These are phyloP conservation scores for Pulchroboletus neoregius DNA, from an alignment of 1,284 basidiomycete species.

Conservation along the genomic window DNA sequence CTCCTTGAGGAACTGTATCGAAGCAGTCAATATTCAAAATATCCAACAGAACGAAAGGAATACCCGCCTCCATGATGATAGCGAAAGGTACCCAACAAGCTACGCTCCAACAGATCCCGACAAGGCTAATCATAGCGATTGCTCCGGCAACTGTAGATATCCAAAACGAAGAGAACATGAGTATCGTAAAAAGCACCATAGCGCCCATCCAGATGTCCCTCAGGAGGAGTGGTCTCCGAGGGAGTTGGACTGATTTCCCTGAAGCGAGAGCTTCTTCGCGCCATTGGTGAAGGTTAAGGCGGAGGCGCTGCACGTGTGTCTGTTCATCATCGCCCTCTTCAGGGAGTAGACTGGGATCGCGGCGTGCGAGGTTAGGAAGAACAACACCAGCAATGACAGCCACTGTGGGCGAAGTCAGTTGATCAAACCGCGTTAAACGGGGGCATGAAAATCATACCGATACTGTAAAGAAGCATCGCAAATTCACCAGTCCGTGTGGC, in stretches of 20 bases:
- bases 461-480: constrained; percentile 87
- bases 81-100: constrained; percentile 91
- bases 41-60: not conserved
- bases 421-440: constrained; percentile 3
- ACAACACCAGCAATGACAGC: constrained; percentile 80
- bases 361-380: constrained; percentile 77
- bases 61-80: constrained; percentile 86
- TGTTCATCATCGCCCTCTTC: constrained; percentile 71
- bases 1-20: constrained; percentile 76
- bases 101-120: constrained; percentile 93
- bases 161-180: constrained; percentile 83
- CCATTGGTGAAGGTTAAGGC: constrained; percentile 74
- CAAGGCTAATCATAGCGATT: constrained; percentile 73
- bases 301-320: constrained; percentile 63
- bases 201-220: constrained; percentile 91
- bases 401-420: constrained; percentile 45
- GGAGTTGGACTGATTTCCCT: constrained; percentile 70
- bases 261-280: constrained; percentile 72
- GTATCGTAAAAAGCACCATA: constrained; percentile 69
- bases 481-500: constrained; percentile 87
- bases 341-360: constrained; percentile 73
- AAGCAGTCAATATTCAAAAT: constrained; percentile 2
- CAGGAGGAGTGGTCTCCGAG: constrained; percentile 83
- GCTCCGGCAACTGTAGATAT: constrained; percentile 72
- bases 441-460: constrained; percentile 49